phyloP scores from a whole-genome alignment of 2,329 filamentous ascomycete species.

The Phyllachora maydis region DNA sequence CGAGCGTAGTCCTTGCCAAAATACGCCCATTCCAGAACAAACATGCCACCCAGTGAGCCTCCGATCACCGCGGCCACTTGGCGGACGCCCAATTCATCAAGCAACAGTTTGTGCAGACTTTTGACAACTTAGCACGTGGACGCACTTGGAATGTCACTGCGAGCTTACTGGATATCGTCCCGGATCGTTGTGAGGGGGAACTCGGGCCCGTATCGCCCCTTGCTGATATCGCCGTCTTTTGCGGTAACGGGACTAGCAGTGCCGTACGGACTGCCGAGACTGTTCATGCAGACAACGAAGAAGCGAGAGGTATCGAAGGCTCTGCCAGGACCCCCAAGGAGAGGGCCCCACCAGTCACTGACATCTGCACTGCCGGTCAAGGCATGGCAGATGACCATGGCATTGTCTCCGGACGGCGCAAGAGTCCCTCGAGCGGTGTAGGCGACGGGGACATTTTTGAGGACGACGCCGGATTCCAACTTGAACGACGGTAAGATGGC shows the following conservation, averaged over 20 bases:
- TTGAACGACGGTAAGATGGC: constrained; percentile 76
- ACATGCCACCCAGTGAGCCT: constrained; percentile 76
- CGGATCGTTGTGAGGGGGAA: constrained; percentile 90
- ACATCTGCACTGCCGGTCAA: constrained; percentile 74
- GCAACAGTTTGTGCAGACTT: constrained; percentile 57
- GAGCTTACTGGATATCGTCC: constrained; percentile 79
- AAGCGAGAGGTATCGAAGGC: constrained; percentile 69
- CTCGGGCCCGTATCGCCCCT: constrained; percentile 77
- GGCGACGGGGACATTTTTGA: constrained; percentile 55
- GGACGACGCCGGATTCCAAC: constrained; percentile 73
- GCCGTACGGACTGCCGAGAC: constrained; percentile 67
- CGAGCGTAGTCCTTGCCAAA: constrained; percentile 72
- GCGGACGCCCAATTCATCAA: constrained; percentile 62
- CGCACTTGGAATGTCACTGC: too few relatives aligned
- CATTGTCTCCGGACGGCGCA: constrained; percentile 38
- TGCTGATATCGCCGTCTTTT: constrained; percentile 56
- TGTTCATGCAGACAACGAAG: constrained; percentile 76
- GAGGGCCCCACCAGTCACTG: constrained; percentile 72
- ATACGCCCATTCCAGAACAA: constrained; percentile 83
- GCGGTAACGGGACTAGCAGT: constrained; percentile 77
- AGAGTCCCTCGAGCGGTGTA: constrained; percentile 46
- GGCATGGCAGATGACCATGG: constrained; percentile 64
- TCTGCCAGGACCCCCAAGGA: constrained; percentile 56
- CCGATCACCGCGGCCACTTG: constrained; percentile 64
- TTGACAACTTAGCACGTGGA: constrained; percentile 1